Base-by-base conservation (phyloP, 306 rosid species). In the Betula pendula region DNA sequence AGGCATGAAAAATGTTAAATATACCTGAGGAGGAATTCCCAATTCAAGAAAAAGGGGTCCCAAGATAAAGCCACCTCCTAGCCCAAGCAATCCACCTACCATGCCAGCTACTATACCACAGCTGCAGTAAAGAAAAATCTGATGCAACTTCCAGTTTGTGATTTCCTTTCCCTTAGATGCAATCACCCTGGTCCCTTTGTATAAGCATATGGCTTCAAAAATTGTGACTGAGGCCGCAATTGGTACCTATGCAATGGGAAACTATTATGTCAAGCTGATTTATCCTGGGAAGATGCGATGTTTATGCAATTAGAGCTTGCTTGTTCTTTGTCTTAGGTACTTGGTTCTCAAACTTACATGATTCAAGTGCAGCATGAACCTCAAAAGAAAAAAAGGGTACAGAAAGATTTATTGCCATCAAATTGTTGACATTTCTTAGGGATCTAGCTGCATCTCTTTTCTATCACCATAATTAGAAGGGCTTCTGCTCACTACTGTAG, bases 1-100 rank as follows among this genome's bases (percentile, higher is more conserved):
- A 55, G 60, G 75, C 40, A 15, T 51, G 48, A 55, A 69, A 66
- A 27, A 33, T 65, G 59, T 49, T 68, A n/a, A 10, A 49, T 22
- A 50, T 74, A 90, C 93, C 93, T 90, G 93, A 68, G 97, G 97
- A 56, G 97, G 97, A 81, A 91, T 88, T 74, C 97, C 97, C 72
- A 91, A 70, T 81, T 91, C 97, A 19, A 91, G 88, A 79, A 91
- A 91, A 71, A 91, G 86, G 71, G 97, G 97, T 79, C 97, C 97
- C 79, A 91, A 77, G 72, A 91, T 88, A 81, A 91, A 91, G 53
- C 97, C 94, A 25, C 97, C 97, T 42, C 97, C 97, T 1, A 91
- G 83, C 20, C 97, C 97, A 58, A 92, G 95, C 65, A 92, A 77
- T 70, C 97, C 97, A 70, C 95, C 91, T 24, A 92, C 90, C 80